Evolutionary conservation across 2,329 filamentous ascomycete genomes (phyloP).

Genomic region (Onygena corvina): DNA sequence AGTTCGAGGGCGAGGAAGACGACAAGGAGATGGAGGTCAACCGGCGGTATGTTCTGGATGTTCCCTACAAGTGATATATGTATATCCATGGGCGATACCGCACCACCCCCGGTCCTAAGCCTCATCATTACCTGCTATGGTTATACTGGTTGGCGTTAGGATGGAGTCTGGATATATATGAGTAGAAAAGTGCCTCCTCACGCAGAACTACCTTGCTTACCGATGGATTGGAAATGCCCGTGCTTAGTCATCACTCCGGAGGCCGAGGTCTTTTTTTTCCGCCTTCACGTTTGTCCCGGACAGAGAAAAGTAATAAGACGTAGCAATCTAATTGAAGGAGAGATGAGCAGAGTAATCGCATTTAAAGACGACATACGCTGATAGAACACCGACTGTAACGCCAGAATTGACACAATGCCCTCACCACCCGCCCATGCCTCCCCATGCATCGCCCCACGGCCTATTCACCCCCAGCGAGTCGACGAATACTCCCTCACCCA

Average conservation of each 20-base stretch:
- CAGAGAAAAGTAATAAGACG: neutral
- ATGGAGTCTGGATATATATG: neutral
- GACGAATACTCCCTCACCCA: slow-evolving; percentile 19
- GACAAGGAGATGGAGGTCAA: slow-evolving; percentile 66
- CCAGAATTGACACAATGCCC: slow-evolving; percentile 34
- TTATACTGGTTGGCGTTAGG: no score
- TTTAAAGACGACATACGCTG: neutral
- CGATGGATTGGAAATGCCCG: no score
- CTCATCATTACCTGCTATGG: no score
- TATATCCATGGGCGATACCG: no score
- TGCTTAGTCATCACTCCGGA: neutral
- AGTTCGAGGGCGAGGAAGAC: slow-evolving; percentile 67
- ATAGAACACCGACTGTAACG: neutral
- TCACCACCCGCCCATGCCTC: slow-evolving; percentile 46
- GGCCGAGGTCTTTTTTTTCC: slow-evolving; percentile 1
- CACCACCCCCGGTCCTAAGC: no score
- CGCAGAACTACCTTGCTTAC: neutral
- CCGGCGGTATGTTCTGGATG: slow-evolving; percentile 64
- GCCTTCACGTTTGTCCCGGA: neutral
- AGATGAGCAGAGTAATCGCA: neutral
- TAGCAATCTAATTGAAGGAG: neutral
- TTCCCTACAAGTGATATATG: slow-evolving; percentile 38
- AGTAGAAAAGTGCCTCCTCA: neutral
- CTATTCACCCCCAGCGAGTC: slow-evolving; percentile 18
- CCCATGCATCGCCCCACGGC: slow-evolving; percentile 36